These are phyloP conservation scores for Xylaria sp. DNA, from an alignment of 2,329 filamentous ascomycete species.

Conservation along the genomic window DNA sequence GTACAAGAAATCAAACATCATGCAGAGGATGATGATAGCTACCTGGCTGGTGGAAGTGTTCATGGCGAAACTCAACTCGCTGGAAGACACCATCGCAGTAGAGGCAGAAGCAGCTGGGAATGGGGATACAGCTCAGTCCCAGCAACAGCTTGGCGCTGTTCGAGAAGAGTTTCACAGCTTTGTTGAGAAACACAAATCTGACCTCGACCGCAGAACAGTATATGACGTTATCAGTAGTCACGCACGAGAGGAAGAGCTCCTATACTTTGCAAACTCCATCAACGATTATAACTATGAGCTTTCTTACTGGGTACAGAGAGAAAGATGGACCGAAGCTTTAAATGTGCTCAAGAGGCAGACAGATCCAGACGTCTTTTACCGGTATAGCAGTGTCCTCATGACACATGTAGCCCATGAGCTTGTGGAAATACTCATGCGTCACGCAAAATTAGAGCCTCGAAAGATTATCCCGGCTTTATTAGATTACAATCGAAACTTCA, in stretches of 20 bases:
- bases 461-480: conserved; percentile 92
- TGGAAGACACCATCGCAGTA: conserved; percentile 94
- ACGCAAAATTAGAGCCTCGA: conserved; percentile 83
- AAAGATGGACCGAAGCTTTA: conserved; percentile 89
- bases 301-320: conserved; percentile 96
- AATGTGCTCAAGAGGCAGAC: conserved; percentile 92
- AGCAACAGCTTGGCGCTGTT: conserved; percentile 75
- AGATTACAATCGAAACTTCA: conserved; percentile 87
- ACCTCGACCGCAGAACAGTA: conserved; percentile 89
- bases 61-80: conserved; percentile 94
- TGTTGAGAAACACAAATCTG: conserved; percentile 82
- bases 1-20: conserved; percentile 83
- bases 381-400: conserved; percentile 97
- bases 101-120: conserved; percentile 83
- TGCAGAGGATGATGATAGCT: conserved; percentile 96
- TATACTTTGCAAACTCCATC: conserved; percentile 88
- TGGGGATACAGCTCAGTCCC: conserved; percentile 75
- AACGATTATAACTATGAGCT: conserved; percentile 96
- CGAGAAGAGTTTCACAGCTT: conserved; percentile 90
- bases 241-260: conserved; percentile 89
- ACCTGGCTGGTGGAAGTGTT: conserved; percentile 96
- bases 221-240: conserved; percentile 98
- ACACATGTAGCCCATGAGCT: conserved; percentile 84
- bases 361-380: conserved; percentile 92
- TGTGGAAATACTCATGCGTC: conserved; percentile 95